Percentiles rank a stretch among this genome's conserved stretches.
Conservation (phyloP, 192 early-diverging fungal species). For the Coemansia sp. region DNA sequence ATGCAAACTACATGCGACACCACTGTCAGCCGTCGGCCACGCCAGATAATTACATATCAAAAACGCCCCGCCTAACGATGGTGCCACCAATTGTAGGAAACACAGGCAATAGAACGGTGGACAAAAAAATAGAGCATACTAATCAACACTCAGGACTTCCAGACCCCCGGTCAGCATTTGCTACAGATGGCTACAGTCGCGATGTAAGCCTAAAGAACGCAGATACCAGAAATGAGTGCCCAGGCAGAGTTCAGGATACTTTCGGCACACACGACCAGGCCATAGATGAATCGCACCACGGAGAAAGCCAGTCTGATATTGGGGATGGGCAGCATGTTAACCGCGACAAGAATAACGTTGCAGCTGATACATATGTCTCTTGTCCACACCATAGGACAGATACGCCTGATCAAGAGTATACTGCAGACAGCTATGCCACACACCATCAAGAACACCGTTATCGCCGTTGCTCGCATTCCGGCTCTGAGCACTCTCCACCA, state of each 20-base stretch:
- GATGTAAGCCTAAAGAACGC: background rate
- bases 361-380: background rate
- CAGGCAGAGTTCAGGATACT: background rate
- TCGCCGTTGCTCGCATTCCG: background rate
- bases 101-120: background rate
- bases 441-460: slow-evolving; percentile 8
- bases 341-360: background rate
- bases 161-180: slow-evolving; percentile 1
- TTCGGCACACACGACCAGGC: background rate
- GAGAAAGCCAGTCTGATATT: background rate
- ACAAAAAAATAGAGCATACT: background rate
- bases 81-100: background rate
- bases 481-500: background rate
- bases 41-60: background rate
- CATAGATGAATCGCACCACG: background rate
- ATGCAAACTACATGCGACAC: background rate
- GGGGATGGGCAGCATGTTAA: background rate
- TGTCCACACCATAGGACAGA: background rate
- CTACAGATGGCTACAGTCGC: slow-evolving; percentile 14
- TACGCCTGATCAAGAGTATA: background rate
- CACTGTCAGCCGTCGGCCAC: background rate
- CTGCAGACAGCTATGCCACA: background rate
- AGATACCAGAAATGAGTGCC: background rate
- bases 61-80: background rate
- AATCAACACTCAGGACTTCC: background rate